A percentile compares a stretch with the other conserved stretches of the same genome.
phyloP scores from a whole-genome alignment of 495 filamentous ascomycete species.

The Pseudotulostoma volvatum region DNA sequence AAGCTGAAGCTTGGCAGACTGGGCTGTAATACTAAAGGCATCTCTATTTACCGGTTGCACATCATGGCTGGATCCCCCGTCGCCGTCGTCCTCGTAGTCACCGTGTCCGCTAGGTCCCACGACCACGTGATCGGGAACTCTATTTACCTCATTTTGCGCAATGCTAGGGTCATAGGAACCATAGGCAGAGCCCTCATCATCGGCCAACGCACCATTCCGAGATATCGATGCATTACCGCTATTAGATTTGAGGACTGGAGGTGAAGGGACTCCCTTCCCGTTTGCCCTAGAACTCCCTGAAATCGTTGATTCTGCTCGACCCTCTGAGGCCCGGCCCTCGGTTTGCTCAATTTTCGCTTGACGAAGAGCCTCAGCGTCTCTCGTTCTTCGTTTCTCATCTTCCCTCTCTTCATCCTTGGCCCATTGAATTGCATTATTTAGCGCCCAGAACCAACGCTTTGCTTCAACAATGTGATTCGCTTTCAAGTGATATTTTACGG shows the following conservation, averaged over 20 bases:
- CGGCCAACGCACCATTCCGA: slow-evolving; percentile 30
- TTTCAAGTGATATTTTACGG: slow-evolving; percentile 95
- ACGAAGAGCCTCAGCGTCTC: slow-evolving; percentile 58
- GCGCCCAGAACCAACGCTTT: slow-evolving; percentile 91
- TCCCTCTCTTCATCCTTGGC: slow-evolving; percentile 90
- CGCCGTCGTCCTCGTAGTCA: slow-evolving; percentile 74
- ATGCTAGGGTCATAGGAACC: slow-evolving; percentile 43
- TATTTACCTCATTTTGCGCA: slow-evolving; percentile 33
- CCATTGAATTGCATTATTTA: slow-evolving; percentile 98
- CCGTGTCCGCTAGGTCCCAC: slow-evolving; percentile 35
- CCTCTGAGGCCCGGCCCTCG: slow-evolving; percentile 23
- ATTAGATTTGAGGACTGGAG: slow-evolving; percentile 18
- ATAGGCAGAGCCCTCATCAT: slow-evolving; percentile 38
- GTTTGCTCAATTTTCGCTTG: slow-evolving; percentile 52
- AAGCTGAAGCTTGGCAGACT: slow-evolving; percentile 83
- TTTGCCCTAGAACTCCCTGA: slow-evolving; percentile 17
- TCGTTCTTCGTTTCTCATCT: slow-evolving; percentile 58
- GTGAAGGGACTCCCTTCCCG: slow-evolving; percentile 22
- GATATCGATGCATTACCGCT: slow-evolving; percentile 29
- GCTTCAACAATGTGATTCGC: slow-evolving; percentile 91
- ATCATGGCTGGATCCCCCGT: slow-evolving; percentile 68
- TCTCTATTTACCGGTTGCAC: slow-evolving; percentile 60
- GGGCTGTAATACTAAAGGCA: slow-evolving; percentile 86
- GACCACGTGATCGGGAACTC: slow-evolving; percentile 29
- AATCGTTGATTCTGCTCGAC: slow-evolving; percentile 16